phyloP scores from a whole-genome alignment of 805 yeast species.

The Cyberlindnera maclurae region DNA sequence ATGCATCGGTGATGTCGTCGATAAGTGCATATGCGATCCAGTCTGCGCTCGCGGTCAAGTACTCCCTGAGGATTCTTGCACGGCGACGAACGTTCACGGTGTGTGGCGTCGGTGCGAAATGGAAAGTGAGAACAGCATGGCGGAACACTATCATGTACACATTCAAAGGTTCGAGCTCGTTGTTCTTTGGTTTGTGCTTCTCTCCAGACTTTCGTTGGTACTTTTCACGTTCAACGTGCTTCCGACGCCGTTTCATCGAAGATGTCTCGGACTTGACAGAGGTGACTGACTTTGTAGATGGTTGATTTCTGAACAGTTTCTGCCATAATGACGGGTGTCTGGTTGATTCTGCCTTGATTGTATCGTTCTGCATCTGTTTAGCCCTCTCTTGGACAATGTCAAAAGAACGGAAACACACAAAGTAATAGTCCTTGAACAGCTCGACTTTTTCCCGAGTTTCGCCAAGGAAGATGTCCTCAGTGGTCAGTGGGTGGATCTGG shows the following conservation, averaged over 20 bases:
- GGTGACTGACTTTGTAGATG: conserved; percentile 6
- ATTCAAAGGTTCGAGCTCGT: conserved; percentile 78
- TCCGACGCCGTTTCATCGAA: conserved; percentile 23
- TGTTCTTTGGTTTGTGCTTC: conserved; percentile 35
- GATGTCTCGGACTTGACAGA: conserved; percentile 18
- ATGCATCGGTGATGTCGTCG: conserved; percentile 96
- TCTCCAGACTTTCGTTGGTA: conserved; percentile 38
- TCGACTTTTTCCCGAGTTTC: conserved; percentile 96
- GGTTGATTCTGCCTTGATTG: conserved; percentile 2
- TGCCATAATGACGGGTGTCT: conserved; percentile 8
- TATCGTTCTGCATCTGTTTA: conserved; percentile 1
- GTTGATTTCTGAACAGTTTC: conserved; percentile 10
- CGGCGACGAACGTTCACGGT: conserved; percentile 93
- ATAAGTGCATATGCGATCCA: conserved; percentile 97
- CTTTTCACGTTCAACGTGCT: conserved; percentile 28
- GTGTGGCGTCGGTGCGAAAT: conserved; percentile 91
- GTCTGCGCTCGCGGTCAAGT: conserved; percentile 83
- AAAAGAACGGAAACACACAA: conserved; percentile 82
- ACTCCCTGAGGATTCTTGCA: conserved; percentile 80
- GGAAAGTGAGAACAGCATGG: conserved; percentile 88
- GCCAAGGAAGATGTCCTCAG: conserved; percentile 89
- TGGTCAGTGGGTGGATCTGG: conserved; percentile 92
- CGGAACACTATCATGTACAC: conserved; percentile 90
- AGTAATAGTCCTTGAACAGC: conserved; percentile 81
- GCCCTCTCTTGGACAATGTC: conserved; percentile 69